Base-by-base conservation (phyloP, 2,329 filamentous ascomycete genomes). In the Ophiostoma sp. region DNA sequence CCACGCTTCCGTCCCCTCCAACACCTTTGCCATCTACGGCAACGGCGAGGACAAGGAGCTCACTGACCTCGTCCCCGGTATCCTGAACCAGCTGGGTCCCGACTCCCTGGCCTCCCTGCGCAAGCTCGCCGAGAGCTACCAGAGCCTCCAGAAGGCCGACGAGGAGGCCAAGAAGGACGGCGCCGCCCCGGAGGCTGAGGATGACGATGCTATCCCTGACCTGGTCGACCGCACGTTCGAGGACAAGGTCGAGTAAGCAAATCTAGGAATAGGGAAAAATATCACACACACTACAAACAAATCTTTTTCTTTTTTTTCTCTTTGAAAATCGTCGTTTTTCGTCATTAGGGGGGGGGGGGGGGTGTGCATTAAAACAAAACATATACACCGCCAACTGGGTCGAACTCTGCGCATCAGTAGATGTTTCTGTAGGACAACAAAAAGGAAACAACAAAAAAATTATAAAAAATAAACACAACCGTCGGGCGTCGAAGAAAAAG, bases 1-100 rank as follows among this genome's bases (percentile, higher is more conserved):
- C 78, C 96, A 99, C 87, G 96, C 95, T 78, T 93, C 96, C 76
- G 95, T 98, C 79, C 94, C 95, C 80, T 91, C 95, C 85, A 99
- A 99, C 91, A 99, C 96, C 84, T 99, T 98, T 85, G 96, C 96
- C 86, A 97, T 99, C 88, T 99, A 98, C 89, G 96, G 96, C 80
- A 92, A 94, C 84, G 96, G 95, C 78, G 96, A 99, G 88, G 96
- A 99, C 87, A 99, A 99, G 91, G 96, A 99, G 88, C 93, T 99
- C 79, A 99, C 96, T 76, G 96, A 99, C 88, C 94, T 99, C 80
- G 96, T 99, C 78, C 96, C 96, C 80, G 96, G 96, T 78, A 99
- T 99, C 86, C 93, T 99, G 77, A 99, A 98, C 92, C 96, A 99
- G 89, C 94, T 99, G 77, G 96, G 96, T 81, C 96, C 96, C 81